Percentiles rank a stretch among this genome's conserved stretches.
Evolutionary conservation across 208 protist genomes (phyloP).

Genomic region (Leishmania mexicana): DNA sequence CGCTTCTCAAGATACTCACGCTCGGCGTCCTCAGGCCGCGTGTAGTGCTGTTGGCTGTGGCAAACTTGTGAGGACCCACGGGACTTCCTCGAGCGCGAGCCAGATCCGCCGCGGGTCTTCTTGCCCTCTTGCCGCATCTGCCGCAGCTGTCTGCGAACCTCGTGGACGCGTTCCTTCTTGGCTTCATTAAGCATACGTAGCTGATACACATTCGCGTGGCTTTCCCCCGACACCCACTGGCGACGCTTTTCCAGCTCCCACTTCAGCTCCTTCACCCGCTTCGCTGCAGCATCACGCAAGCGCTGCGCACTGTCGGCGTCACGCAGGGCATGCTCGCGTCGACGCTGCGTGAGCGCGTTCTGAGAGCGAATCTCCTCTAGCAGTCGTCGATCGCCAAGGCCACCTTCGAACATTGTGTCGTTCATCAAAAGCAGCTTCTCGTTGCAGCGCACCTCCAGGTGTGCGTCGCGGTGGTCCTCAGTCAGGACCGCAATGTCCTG

Average conservation of each 20-base stretch:
- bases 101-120: not conserved
- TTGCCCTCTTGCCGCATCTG: not conserved
- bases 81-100: not conserved
- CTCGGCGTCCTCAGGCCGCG: conserved; percentile 40
- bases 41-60: conserved; percentile 6
- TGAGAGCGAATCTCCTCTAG: conserved; percentile 67
- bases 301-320: conserved; percentile 54
- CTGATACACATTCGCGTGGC: conserved; percentile 19
- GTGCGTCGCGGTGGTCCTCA: conserved; percentile 61
- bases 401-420: conserved; percentile 34
- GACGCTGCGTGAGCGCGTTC: conserved; percentile 60
- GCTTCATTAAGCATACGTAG: conserved; percentile 40
- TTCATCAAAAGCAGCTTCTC: conserved; percentile 71
- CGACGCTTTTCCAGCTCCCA: conserved; percentile 22
- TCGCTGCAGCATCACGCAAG: conserved; percentile 41
- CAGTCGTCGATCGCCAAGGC: conserved; percentile 42
- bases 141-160: conserved; percentile 40
- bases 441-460: conserved; percentile 72
- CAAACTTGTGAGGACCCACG: not conserved
- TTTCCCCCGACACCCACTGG: conserved; percentile 5
- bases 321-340: conserved; percentile 55
- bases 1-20: conserved; percentile 49
- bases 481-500: conserved; percentile 52
- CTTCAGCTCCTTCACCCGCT: conserved; percentile 45
- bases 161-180: conserved; percentile 37